Percentiles rank a stretch among this genome's conserved stretches.
Evolutionary conservation across 164 flowering plant species (phyloP).

Genomic region (Stephania japonica): DNA sequence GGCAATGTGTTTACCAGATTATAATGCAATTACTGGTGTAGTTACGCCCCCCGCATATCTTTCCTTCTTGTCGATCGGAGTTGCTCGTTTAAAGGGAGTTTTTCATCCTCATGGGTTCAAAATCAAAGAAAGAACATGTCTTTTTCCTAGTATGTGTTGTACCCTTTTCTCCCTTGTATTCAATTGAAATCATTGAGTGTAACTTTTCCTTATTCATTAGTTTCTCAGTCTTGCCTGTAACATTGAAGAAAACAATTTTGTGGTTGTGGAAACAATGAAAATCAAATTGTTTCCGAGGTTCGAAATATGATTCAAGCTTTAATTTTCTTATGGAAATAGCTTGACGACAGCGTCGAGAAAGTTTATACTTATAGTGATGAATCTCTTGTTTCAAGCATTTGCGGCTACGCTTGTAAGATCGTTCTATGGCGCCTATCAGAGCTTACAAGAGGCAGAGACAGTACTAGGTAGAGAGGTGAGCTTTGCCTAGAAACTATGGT

Average conservation of each 20-base stretch:
- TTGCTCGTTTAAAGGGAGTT: background rate
- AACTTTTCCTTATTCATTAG: background rate
- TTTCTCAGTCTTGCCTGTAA: background rate
- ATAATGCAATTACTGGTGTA: background rate
- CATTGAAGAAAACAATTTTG: background rate
- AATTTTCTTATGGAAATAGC: background rate
- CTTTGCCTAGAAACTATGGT: slow-evolving; percentile 61
- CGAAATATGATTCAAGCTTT: background rate
- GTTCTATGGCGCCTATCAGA: slow-evolving; percentile 59
- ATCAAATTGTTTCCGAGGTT: background rate
- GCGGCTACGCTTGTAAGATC: no score
- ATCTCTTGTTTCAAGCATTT: no score
- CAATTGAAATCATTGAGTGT: background rate
- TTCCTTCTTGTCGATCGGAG: background rate
- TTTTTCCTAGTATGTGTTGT: background rate
- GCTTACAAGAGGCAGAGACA: slow-evolving; percentile 42
- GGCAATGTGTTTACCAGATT: background rate
- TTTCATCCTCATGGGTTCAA: background rate
- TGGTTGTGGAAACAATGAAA: background rate
- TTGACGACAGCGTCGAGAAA: no score
- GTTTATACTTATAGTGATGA: no score
- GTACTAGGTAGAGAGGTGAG: slow-evolving; percentile 55
- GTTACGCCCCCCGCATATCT: background rate
- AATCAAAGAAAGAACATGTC: background rate
- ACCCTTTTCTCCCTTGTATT: background rate